A percentile compares a stretch with the other conserved stretches of the same genome.
Conservation (phyloP, 73 alveolate genomes). For the Uronychia setigera region DNA sequence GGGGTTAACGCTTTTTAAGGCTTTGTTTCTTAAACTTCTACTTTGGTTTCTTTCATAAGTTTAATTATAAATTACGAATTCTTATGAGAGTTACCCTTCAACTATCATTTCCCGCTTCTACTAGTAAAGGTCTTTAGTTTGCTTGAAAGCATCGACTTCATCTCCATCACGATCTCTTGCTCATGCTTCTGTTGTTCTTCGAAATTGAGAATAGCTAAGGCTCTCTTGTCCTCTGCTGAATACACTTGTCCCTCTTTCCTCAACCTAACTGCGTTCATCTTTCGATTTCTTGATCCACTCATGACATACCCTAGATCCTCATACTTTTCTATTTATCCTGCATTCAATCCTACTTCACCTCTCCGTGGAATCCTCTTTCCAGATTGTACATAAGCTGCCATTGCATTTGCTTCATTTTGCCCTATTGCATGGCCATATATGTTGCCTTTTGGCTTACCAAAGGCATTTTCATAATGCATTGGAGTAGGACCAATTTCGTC, state of each 20-base stretch:
- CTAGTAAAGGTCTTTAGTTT: neutral
- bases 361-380: conserved; percentile 12
- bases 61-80: neutral
- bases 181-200: conserved; percentile 24
- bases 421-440: neutral
- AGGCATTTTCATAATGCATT: neutral
- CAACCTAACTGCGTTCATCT: conserved; percentile 66
- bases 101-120: neutral
- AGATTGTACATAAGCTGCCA: neutral
- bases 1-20: neutral
- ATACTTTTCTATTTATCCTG: neutral
- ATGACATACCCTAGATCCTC: conserved; percentile 40
- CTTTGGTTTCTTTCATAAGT: neutral
- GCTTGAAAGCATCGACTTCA: conserved; percentile 16
- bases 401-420: neutral
- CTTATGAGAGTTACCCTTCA: neutral
- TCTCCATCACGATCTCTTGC: conserved; percentile 14
- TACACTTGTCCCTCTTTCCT: conserved; percentile 47
- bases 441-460: neutral
- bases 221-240: conserved; percentile 28
- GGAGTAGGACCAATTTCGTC: neutral
- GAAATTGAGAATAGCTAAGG: conserved; percentile 25
- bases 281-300: conserved; percentile 61
- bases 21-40: neutral
- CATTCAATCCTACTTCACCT: conserved; percentile 4